Evolutionary conservation across 371 early-diverging fungal genomes (phyloP), one percentile per base, ranked within the genome.

Genomic region (Lichtheimia hyalospora): DNA sequence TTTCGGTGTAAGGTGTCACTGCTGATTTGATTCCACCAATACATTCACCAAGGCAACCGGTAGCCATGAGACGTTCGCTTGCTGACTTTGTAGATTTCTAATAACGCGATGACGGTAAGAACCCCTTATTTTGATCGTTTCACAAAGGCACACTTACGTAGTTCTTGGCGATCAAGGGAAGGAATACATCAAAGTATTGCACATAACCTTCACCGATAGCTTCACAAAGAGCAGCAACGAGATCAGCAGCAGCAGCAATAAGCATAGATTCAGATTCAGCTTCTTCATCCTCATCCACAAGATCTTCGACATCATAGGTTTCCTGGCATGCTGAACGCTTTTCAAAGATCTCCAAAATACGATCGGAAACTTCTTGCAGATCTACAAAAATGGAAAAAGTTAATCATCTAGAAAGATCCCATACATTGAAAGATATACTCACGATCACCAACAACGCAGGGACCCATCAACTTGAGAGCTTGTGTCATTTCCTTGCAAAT

Each of bases 21-120:
- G 81, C 87, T 5, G 65, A 66, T 40, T 87, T 85, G 64, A 93
- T 71, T 42, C 91, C 90, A 44, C 71, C 80, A 21, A 87, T 77
- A 21, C 88, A 81, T 73, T 95, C 95, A 39, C 92, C 92, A 50
- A 95, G 69, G 48, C 89, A 89, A 8, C 94, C 95, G 41, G 92
- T 80, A 4, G 93, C 90, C 92, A 93, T 94, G 23, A 91, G 87
- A 34, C 96, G 86, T 63, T 96, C 95, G 23, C 85, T 73, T 18
- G 79, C 72, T 0, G 87, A 73, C 50, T 84, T 75, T 5, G 86
- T 75, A 57, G 79, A 76, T 66, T 89, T 90, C 73, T 87, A 55
- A 10, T 10, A 34, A 52, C 25, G 28, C 27, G 10, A 23, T 52
- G 24, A 53, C 24, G 14, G 21, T 25, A 44, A 23, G 21, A n/a